Conservation (phyloP, 2,329 filamentous ascomycete species). For the Endocalyx cinctus region DNA sequence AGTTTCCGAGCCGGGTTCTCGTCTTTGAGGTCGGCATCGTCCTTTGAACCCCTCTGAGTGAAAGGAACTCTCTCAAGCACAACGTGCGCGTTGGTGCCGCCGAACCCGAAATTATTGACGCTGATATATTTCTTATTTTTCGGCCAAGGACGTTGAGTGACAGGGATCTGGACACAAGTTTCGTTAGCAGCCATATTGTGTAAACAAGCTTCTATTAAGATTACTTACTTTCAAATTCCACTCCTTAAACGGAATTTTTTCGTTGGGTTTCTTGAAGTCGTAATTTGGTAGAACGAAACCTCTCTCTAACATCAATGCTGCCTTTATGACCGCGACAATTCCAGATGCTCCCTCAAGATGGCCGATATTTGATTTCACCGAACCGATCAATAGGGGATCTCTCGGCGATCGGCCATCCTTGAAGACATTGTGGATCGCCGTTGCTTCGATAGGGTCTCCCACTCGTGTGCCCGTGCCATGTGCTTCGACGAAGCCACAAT, state of each 20-base stretch:
- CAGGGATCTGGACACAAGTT: slow-evolving; percentile 34
- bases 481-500: slow-evolving; percentile 43
- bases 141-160: slow-evolving; percentile 40
- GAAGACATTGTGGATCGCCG: slow-evolving; percentile 41
- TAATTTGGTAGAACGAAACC: slow-evolving; percentile 46
- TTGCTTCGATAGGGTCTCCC: slow-evolving; percentile 53
- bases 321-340: slow-evolving; percentile 49
- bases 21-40: slow-evolving; percentile 28
- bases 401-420: slow-evolving; percentile 33
- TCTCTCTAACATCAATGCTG: slow-evolving; percentile 45
- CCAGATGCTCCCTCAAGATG: slow-evolving; percentile 49
- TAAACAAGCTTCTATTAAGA: neutral
- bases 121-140: slow-evolving; percentile 45
- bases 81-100: slow-evolving; percentile 26
- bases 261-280: slow-evolving; percentile 45
- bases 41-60: slow-evolving; percentile 22
- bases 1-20: slow-evolving; percentile 29
- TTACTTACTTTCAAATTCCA: slow-evolving; percentile 39
- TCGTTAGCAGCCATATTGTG: slow-evolving; percentile 6
- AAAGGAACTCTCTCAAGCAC: slow-evolving; percentile 31
- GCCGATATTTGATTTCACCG: slow-evolving; percentile 47
- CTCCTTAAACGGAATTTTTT: slow-evolving; percentile 43
- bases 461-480: slow-evolving; percentile 54
- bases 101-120: slow-evolving; percentile 28
- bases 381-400: slow-evolving; percentile 42